Evolutionary conservation across 768 basidiomycete species (phyloP), one percentile per base, ranked within the genome.

Genomic region (Boletus vermiculosoides): DNA sequence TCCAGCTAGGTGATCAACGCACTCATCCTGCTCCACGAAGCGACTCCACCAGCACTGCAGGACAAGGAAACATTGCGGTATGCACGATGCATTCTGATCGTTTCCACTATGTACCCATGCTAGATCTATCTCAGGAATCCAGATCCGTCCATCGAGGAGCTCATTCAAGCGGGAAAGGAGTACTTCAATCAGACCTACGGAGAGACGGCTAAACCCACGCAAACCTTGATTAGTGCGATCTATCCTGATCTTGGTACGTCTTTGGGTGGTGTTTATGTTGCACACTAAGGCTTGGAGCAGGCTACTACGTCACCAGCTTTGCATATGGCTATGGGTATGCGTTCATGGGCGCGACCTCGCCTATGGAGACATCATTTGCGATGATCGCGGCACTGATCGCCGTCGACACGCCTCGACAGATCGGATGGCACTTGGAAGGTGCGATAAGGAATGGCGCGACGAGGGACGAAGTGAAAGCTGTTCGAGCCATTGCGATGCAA

Each of bases 191-290:
- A 73, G 5, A 74, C 82, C 16, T 88, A 88, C 57, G 84, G 85
- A 16, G 78, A 81, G 36, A 83, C 81, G 2, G 79, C 84, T 8
- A 67, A 74, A 28, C 44, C 66, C 2, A 80, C 86, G 4, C 80
- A 81, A 56, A 57, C 50, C 3, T 58, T 86, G n/a, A 66, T 88
- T 18, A 70, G 75, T 61, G 59, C 70, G 12, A 76, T 81, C 30
- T 85, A 85, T 66, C 86, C 86, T 0, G 87, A 88, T 63, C 73
- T 88, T 66, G 85, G 87, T 86, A 60, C 57, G 78, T 51, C 51
- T 18, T 10, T 10, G 13, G 9, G 6, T 23, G 23, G 11, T 42
- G 6, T 33, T 8, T 25, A 5, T 5, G 6, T 22, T 22, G 25
- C 37, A 53, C 45, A 41, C 50, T 44, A 3, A 57, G 12, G 0